Percentiles rank a stretch among this genome's conserved stretches.
Evolutionary conservation across 2,329 filamentous ascomycete genomes (phyloP).

Genomic region (Curvularia hawaiiensis): DNA sequence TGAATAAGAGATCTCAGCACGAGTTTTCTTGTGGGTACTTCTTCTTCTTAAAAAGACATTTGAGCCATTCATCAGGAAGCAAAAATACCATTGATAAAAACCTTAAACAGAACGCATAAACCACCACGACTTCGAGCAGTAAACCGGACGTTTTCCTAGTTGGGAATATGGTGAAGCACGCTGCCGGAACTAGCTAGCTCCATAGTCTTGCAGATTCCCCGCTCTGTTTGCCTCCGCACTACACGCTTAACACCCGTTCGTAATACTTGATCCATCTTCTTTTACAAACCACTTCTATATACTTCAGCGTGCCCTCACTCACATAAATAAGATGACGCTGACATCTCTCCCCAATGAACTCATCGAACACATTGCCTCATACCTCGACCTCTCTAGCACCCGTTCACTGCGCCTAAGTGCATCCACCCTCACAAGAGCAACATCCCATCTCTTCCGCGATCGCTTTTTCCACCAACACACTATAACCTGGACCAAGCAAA

Average conservation of each 20-base stretch:
- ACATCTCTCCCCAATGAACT: constrained; percentile 30
- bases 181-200: constrained; percentile 8
- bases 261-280: neutral
- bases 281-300: neutral
- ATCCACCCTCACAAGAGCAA: constrained; percentile 21
- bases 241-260: neutral
- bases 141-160: neutral
- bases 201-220: constrained; percentile 9
- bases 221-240: constrained; percentile 5
- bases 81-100: neutral
- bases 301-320: neutral
- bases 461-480: constrained; percentile 31
- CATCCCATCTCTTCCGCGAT: constrained; percentile 24
- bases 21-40: neutral
- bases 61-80: neutral
- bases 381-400: constrained; percentile 25
- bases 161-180: constrained; percentile 3
- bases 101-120: neutral
- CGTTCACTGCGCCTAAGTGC: constrained; percentile 29
- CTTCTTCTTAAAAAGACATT: neutral
- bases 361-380: constrained; percentile 24
- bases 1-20: neutral
- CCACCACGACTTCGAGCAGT: neutral
- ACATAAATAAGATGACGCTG: constrained; percentile 16
- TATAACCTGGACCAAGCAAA: constrained; percentile 24